Evolutionary conservation across 805 yeast genomes (phyloP).

Genomic region (Spathaspora arborariae): DNA sequence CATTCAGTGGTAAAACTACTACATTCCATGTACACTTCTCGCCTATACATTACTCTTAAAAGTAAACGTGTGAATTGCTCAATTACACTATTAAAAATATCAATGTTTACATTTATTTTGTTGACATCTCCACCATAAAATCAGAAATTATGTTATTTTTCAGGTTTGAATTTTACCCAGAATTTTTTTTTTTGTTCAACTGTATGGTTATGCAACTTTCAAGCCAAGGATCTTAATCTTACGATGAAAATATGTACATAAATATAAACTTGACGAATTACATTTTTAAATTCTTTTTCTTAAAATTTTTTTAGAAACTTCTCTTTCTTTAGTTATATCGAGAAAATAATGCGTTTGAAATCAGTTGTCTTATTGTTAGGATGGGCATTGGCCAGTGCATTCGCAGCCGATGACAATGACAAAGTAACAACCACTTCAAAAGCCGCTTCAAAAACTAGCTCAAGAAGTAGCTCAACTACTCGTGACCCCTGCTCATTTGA

Average conservation of each 20-base stretch:
- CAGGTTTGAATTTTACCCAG: neutral
- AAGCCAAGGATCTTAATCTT: neutral
- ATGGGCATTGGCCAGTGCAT: neutral
- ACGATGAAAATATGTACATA: neutral
- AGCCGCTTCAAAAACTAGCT: neutral
- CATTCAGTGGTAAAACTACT: no score
- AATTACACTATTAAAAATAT: neutral
- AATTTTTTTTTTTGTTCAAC: neutral
- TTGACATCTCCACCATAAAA: neutral
- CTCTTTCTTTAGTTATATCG: neutral
- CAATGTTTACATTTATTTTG: neutral
- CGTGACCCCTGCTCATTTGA: conserved; percentile 30
- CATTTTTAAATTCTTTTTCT: neutral
- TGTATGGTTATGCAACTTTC: neutral
- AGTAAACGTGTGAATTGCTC: neutral
- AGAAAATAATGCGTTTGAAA: conserved; percentile 5
- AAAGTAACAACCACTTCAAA: neutral
- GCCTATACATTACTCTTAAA: neutral
- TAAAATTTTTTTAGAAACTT: neutral
- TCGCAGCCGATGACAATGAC: conserved; percentile 5
- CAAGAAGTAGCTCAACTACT: neutral
- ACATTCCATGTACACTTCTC: neutral
- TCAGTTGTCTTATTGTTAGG: conserved; percentile 3
- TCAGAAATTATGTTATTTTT: neutral
- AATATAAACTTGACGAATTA: neutral